These are phyloP conservation scores for Fusarium udum DNA, from an alignment of 2,329 filamentous ascomycete species.

Conservation along the genomic window DNA sequence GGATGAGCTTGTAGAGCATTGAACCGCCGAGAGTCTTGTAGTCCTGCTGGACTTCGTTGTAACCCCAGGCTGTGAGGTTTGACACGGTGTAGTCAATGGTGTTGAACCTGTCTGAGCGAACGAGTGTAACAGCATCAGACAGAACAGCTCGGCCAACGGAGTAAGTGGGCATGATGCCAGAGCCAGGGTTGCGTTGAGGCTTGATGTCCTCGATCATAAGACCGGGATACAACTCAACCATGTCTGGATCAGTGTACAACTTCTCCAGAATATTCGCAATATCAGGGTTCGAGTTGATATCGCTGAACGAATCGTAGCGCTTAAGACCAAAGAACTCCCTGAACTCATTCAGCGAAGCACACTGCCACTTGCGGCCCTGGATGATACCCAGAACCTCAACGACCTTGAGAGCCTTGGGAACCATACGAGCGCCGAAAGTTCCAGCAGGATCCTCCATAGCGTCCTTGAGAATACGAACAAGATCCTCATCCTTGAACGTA, in stretches of 20 bases:
- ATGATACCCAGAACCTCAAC: constrained; percentile 72
- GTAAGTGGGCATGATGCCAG: constrained; percentile 51
- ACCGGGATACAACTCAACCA: constrained; percentile 76
- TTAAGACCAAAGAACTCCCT: constrained; percentile 69
- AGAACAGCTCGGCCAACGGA: constrained; percentile 65
- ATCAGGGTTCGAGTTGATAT: constrained; percentile 67
- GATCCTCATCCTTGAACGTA: constrained; percentile 65
- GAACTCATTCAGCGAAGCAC: constrained; percentile 72
- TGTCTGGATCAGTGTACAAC: constrained; percentile 70
- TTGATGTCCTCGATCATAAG: constrained; percentile 70
- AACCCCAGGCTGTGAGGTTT: constrained; percentile 56
- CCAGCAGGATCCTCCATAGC: constrained; percentile 70
- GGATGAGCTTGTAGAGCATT: constrained; percentile 58
- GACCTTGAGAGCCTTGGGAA: constrained; percentile 66
- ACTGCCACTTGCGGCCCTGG: constrained; percentile 69
- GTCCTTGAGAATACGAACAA: constrained; percentile 64
- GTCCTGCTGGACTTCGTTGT: constrained; percentile 46
- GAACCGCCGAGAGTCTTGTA: constrained; percentile 53
- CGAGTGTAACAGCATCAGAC: constrained; percentile 67
- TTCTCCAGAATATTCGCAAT: constrained; percentile 65
- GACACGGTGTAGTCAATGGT: constrained; percentile 58
- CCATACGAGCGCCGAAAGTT: constrained; percentile 66
- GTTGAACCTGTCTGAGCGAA: constrained; percentile 68
- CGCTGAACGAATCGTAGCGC: constrained; percentile 64
- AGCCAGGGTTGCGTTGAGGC: constrained; percentile 59